Base-by-base conservation (phyloP, 1,284 basidiomycete species). In the Gomphus bonarii region DNA sequence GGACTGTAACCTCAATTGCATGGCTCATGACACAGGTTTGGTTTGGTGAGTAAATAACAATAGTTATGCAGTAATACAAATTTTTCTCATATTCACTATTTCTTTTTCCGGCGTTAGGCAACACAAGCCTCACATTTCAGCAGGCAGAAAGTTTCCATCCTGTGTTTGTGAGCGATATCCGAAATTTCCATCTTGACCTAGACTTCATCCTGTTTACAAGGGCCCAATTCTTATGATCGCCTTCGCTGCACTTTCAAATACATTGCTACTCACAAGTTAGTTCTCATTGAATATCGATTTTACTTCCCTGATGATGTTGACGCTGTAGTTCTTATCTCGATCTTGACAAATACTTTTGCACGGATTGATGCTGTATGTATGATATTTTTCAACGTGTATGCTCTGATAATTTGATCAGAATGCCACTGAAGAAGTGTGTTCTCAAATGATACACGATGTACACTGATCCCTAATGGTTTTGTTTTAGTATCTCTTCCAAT, bases 201-300 rank as follows among this genome's bases (percentile, higher is more conserved):
- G 10, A 33, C 30, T 46, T 28, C n/a, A 14, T 3, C n/a, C 35
- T 58, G n/a, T 35, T 54, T 53, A 25, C 33, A 28, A 66, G 47
- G 92, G 92, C 1, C 91, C 92, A 0, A 81, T 93, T 55, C 73
- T 95, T 53, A 90, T 95, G 80, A 87, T 84, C 11, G 73, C 78
- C 16, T 97, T 93, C 67, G 90, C 92, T 57, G 89, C 86, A 0
- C 67, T 92, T 49, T 84, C 84, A 0, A 90, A 87, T 64, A 92
- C 90, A 0, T 74, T 93, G 43, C 71, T 92, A 28, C 65, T 91
- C 55, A 91, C 88, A 4, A 91, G 88, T 88, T 42, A 30, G 44
- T 50, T 51, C 40, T 14, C 18, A 22, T 18, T 22, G 42, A 33
- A 9, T n/a, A 30, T 22, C 12, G 11, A 11, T 35, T 30, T 38